Percentiles rank a stretch among this genome's conserved stretches.
Evolutionary conservation across 1,284 basidiomycete species (phyloP).

Genomic region (Tilletiopsis washingtonensis): DNA sequence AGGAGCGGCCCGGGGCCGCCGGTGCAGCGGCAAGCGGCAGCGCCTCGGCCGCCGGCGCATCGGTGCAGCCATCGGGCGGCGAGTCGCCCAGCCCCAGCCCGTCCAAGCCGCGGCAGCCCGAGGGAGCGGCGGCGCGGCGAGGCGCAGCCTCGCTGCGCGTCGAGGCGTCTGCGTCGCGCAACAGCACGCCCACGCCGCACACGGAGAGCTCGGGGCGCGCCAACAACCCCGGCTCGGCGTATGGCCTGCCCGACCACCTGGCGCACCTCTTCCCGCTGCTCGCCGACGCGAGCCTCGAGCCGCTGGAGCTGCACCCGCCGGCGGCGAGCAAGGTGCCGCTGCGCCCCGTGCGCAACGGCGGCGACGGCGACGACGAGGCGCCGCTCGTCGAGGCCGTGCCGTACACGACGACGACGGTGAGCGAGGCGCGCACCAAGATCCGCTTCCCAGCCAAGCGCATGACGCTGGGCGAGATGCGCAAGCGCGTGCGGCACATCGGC

Average conservation of each 20-base stretch:
- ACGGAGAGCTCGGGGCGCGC: neutral
- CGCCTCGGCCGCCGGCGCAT: slow-evolving; percentile 5
- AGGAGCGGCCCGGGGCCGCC: slow-evolving; percentile 30
- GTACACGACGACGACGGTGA: slow-evolving; percentile 12
- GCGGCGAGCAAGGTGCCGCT: slow-evolving; percentile 3
- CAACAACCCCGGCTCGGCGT: slow-evolving; percentile 64
- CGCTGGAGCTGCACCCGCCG: neutral
- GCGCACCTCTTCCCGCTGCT: slow-evolving; percentile 76
- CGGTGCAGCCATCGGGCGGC: neutral
- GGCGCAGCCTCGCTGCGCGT: slow-evolving; percentile 4
- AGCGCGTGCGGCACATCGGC: slow-evolving; percentile 78
- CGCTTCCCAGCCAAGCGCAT: slow-evolving; percentile 89
- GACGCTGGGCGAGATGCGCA: slow-evolving; percentile 93
- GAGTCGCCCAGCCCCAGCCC: slow-evolving; percentile 26
- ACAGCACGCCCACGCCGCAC: slow-evolving; percentile 26
- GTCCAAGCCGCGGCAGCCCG: slow-evolving; percentile 16
- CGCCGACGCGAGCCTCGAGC: neutral
- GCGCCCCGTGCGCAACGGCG: neutral
- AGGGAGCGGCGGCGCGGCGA: slow-evolving; percentile 5
- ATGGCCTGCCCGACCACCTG: slow-evolving; percentile 90
- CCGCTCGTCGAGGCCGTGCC: neutral
- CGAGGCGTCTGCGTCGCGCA: slow-evolving; percentile 13
- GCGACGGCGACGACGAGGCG: neutral
- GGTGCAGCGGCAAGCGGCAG: neutral
- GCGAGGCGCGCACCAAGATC: slow-evolving; percentile 81